These are phyloP conservation scores for Penicillium psychrofluorescens DNA, from an alignment of 495 filamentous ascomycete genomes.

Conservation along the genomic window DNA sequence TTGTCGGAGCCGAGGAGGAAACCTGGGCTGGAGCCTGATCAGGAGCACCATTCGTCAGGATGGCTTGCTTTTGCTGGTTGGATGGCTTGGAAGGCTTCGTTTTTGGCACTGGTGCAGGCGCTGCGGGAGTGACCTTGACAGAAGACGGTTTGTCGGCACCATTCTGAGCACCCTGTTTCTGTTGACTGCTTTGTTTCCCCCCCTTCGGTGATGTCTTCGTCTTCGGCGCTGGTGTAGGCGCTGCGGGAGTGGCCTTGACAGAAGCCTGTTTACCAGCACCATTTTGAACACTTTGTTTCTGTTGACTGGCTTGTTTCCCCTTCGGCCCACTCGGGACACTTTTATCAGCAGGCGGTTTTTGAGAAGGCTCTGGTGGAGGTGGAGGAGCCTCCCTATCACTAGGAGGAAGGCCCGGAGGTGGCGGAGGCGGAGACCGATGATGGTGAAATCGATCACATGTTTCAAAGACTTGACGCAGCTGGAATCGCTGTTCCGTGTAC, in stretches of 20 bases:
- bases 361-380: conserved; percentile 16
- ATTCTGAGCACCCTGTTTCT: neutral
- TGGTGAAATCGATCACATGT: conserved; percentile 29
- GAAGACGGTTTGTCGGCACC: too few relatives aligned
- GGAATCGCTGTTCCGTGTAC: conserved; percentile 56
- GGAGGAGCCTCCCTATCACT: conserved; percentile 7
- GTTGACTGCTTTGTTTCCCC: neutral
- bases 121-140: too few relatives aligned
- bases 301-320: too few relatives aligned
- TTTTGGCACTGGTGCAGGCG: too few relatives aligned
- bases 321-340: too few relatives aligned
- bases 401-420: conserved; percentile 23
- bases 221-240: too few relatives aligned
- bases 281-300: too few relatives aligned
- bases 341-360: too few relatives aligned
- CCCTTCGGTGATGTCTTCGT: neutral
- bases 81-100: too few relatives aligned
- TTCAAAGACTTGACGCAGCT: conserved; percentile 40
- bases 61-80: neutral
- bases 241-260: too few relatives aligned
- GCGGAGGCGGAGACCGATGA: conserved; percentile 19
- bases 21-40: neutral
- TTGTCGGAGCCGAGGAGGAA: too few relatives aligned
- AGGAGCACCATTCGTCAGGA: neutral
- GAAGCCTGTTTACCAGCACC: too few relatives aligned